phyloP scores from a whole-genome alignment of 306 rosid genomes.

The Dryas octopetala region DNA sequence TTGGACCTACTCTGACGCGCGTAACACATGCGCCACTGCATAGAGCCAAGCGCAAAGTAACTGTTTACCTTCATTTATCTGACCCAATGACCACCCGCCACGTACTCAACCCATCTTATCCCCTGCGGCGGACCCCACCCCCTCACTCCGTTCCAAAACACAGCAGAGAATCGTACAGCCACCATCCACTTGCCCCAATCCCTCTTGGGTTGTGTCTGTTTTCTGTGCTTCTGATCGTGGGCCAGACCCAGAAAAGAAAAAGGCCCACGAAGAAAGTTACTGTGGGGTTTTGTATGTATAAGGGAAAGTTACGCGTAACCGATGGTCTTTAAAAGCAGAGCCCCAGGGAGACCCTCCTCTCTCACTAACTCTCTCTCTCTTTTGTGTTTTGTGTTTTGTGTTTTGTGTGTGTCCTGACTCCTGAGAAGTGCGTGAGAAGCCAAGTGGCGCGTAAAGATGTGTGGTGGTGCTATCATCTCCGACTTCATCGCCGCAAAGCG shows the following conservation, averaged over 20 bases:
- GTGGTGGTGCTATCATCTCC: constrained; percentile 94
- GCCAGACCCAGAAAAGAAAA: no score
- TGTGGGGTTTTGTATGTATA: no score
- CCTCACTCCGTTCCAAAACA: neutral
- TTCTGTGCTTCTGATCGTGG: no score
- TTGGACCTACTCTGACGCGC: neutral
- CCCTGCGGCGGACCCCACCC: neutral
- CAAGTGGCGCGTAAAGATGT: constrained; percentile 42
- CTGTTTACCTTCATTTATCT: neutral
- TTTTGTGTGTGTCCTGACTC: no score
- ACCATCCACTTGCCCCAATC: no score
- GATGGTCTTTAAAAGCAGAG: no score
- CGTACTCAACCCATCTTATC: constrained; percentile 5
- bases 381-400: neutral
- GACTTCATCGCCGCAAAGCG: constrained; percentile 55
- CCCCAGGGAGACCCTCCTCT: no score
- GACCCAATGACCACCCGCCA: neutral
- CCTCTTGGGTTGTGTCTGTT: no score
- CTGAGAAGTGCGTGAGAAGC: no score
- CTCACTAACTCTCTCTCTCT: neutral
- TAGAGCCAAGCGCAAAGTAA: neutral
- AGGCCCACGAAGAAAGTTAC: no score
- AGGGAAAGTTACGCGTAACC: no score
- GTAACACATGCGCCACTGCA: neutral
- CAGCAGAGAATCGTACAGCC: constrained; percentile 12